phyloP scores from a whole-genome alignment of 2,329 filamentous ascomycete genomes.

The Tolypocladium nubicola region DNA sequence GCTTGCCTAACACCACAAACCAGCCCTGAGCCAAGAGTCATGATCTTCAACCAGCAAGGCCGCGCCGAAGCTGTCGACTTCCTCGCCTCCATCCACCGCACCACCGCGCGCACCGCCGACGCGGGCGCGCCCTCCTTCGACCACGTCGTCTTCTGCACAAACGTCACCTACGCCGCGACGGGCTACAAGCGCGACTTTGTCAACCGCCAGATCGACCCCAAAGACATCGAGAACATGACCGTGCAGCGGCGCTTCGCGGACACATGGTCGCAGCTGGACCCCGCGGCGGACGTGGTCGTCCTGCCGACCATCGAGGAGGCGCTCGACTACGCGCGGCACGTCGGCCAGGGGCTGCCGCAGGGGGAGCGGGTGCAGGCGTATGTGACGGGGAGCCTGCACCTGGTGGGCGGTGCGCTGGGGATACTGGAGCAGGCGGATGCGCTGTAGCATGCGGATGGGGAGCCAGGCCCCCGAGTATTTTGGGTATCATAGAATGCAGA shows the following conservation, averaged over 20 bases:
- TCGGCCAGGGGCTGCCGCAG: constrained; percentile 18
- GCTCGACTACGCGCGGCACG: constrained; percentile 31
- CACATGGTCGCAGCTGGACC: constrained; percentile 37
- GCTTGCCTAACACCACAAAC: neutral
- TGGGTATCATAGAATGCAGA: neutral
- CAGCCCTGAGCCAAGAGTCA: constrained; percentile 30
- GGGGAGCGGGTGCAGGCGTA: constrained; percentile 33
- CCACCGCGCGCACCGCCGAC: constrained; percentile 18
- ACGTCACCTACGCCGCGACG: constrained; percentile 45
- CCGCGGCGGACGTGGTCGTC: constrained; percentile 32
- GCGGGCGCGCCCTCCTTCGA: constrained; percentile 40
- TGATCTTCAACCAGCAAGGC: constrained; percentile 86
- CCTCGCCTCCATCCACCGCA: constrained; percentile 33
- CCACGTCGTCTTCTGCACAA: constrained; percentile 75
- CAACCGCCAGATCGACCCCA: constrained; percentile 41
- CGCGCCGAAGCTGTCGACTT: constrained; percentile 43
- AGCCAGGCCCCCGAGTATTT: neutral
- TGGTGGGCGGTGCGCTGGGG: constrained; percentile 45
- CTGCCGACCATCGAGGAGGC: constrained; percentile 46
- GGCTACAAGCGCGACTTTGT: constrained; percentile 48
- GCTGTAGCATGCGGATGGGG: constrained; percentile 15
- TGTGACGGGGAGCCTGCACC: constrained; percentile 53
- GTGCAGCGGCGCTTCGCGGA: constrained; percentile 43
- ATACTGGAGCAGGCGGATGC: constrained; percentile 37
- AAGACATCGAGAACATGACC: constrained; percentile 38